phyloP scores from a whole-genome alignment of 2,329 filamentous ascomycete species.

The Chaetothyriales sp. region DNA sequence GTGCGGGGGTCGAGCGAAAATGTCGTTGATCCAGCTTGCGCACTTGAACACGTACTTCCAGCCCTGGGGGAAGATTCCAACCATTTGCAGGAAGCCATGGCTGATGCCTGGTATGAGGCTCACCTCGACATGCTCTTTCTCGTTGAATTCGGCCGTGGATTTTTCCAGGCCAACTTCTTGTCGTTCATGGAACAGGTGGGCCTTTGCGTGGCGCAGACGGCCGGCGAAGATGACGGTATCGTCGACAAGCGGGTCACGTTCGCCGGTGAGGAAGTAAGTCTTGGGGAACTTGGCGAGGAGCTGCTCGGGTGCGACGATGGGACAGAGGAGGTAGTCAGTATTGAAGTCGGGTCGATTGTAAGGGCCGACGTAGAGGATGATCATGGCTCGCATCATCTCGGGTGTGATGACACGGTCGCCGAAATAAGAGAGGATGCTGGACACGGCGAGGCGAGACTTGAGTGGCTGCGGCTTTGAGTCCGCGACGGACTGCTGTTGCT shows the following conservation, averaged over 20 bases:
- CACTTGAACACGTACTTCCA: slow-evolving; percentile 77
- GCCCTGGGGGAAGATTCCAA: slow-evolving; percentile 71
- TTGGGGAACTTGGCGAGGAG: slow-evolving; percentile 81
- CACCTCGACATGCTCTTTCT: slow-evolving; percentile 66
- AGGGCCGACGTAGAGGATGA: slow-evolving; percentile 90
- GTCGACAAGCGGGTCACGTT: slow-evolving; percentile 88
- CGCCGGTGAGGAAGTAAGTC: slow-evolving; percentile 85
- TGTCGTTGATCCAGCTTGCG: slow-evolving; percentile 66
- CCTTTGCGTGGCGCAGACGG: slow-evolving; percentile 64
- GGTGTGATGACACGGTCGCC: slow-evolving; percentile 89
- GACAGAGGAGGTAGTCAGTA: slow-evolving; percentile 80
- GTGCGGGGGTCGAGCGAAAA: slow-evolving; percentile 45
- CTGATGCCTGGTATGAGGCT: slow-evolving; percentile 75
- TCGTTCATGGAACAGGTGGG: slow-evolving; percentile 41
- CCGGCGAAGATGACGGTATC: slow-evolving; percentile 96
- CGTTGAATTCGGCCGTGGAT: slow-evolving; percentile 47
- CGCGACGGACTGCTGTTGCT: slow-evolving; percentile 24
- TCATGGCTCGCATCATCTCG: slow-evolving; percentile 99
- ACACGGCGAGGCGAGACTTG: slow-evolving; percentile 79
- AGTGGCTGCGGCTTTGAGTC: slow-evolving; percentile 38
- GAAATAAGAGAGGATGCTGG: slow-evolving; percentile 96
- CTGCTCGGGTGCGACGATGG: slow-evolving; percentile 73
- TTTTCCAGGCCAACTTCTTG: slow-evolving; percentile 44
- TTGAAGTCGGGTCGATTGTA: slow-evolving; percentile 87
- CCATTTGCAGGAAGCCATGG: slow-evolving; percentile 90